Conservation (phyloP, 352 stramenopile genomes). For the Pythium chondricola region DNA sequence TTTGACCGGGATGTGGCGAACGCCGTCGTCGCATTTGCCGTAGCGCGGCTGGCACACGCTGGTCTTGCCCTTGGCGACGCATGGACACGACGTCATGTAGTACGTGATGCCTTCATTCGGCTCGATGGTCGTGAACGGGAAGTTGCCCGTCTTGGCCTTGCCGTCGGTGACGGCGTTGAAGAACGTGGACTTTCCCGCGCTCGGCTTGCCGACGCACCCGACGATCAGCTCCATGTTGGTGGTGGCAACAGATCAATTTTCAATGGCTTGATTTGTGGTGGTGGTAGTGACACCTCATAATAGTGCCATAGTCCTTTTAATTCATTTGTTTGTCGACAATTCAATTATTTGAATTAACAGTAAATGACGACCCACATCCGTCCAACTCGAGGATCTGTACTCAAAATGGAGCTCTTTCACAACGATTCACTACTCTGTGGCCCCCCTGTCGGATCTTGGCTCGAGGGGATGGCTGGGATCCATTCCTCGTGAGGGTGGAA, state of each 20-base stretch:
- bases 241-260: background rate
- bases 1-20: constrained; percentile 79
- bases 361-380: no score
- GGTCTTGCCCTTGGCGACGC: constrained; percentile 51
- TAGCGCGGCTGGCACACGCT: constrained; percentile 64
- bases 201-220: constrained; percentile 86
- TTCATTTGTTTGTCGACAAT: no score
- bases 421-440: no score
- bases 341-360: no score
- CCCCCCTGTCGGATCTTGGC: no score
- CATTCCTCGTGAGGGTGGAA: no score
- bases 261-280: no score
- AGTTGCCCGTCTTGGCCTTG: constrained; percentile 85
- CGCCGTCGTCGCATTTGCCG: constrained; percentile 68
- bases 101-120: constrained; percentile 88
- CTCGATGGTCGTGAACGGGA: constrained; percentile 88
- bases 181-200: constrained; percentile 86
- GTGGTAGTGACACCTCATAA: no score
- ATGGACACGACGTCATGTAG: constrained; percentile 83
- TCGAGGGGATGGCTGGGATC: no score
- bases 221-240: constrained; percentile 77
- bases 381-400: no score
- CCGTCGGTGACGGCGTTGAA: constrained; percentile 88
- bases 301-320: no score
- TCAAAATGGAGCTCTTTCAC: no score